Base-by-base conservation (phyloP, 495 filamentous ascomycete genomes). In the Lepidopterella palustris region DNA sequence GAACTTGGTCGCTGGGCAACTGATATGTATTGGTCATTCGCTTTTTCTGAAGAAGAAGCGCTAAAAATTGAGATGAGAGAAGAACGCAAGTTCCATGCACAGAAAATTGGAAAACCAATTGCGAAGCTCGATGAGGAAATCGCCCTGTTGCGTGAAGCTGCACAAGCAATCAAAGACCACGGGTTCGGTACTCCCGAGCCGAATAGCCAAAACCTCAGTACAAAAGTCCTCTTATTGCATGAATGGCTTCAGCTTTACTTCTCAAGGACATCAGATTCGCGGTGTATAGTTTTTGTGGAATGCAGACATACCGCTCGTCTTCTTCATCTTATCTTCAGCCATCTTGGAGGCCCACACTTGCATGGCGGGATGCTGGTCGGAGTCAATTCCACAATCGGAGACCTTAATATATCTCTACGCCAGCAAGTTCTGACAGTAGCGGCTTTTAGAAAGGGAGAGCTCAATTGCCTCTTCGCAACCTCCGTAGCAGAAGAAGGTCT, bases 401-500 rank as follows among this genome's bases (percentile, higher is more conserved):
- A 85, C 57, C 73, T 80, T 54, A 84, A 79, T 10, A 76, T 86
- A 62, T 85, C 86, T 1, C 83, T 89, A 54, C 80, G 83, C 13
- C 78, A 88, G 45, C 92, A 97, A 66, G 82, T 96, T 58, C 62
- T 88, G 45, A 87, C 84, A 0, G 78, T 96, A 57, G 75, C 81
- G 55, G 86, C 81, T 55, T 97, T 98, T 70, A 82, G 87, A 61
- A 83, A 80, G 50, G 89, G 92, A 21, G 82, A 85, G 15, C 59
- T 95, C 13, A 97, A 97, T 68, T 97, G 92, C 66, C 76, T 98
- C 5, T 76, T 97, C 70, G 86, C 90, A 32, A 97, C 93, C 3
- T 91, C 89, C 0, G 87, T 97, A 3, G 93, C 88, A 1, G 93
- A 98, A 71, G 93, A 98, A 72, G 93, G 93, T 4, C 82, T 98